Evolutionary conservation across 2,329 filamentous ascomycete genomes (phyloP).

Genomic region (Cryphonectria japonica): DNA sequence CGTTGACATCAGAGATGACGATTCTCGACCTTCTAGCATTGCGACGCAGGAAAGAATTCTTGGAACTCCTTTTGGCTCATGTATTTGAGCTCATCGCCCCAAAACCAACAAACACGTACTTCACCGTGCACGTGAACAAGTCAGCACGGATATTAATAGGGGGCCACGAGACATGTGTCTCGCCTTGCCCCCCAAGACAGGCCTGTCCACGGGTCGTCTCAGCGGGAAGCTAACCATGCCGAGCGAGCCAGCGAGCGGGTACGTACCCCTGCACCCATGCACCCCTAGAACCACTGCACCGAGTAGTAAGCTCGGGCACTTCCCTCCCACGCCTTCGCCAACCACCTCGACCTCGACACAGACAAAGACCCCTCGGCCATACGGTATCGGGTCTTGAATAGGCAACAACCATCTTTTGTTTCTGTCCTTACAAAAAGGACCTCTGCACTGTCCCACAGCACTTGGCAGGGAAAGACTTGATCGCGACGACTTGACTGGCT

Average conservation of each 20-base stretch:
- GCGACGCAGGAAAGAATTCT: background rate
- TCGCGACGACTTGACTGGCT: constrained; percentile 12
- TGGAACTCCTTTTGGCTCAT: background rate
- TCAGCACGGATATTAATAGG: constrained; percentile 5
- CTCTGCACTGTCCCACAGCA: background rate
- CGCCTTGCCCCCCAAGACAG: background rate
- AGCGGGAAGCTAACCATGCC: background rate
- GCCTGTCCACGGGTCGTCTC: constrained; percentile 4
- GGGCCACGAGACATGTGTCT: constrained; percentile 10
- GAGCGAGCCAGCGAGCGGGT: background rate
- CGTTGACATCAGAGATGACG: background rate
- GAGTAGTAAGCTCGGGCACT: background rate
- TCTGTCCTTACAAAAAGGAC: background rate
- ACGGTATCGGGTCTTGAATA: constrained; percentile 27
- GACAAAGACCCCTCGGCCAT: constrained; percentile 6
- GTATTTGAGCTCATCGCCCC: background rate
- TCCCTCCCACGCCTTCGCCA: constrained; percentile 2
- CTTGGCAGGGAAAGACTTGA: background rate
- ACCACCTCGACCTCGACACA: constrained; percentile 4
- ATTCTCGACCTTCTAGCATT: background rate
- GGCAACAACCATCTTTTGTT: background rate
- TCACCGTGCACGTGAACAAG: background rate
- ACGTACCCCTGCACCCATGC: background rate
- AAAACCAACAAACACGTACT: background rate
- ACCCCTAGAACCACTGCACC: background rate